Evolutionary conservation across 768 basidiomycete genomes (phyloP).

Genomic region (Candolleomyces efflorescens): DNA sequence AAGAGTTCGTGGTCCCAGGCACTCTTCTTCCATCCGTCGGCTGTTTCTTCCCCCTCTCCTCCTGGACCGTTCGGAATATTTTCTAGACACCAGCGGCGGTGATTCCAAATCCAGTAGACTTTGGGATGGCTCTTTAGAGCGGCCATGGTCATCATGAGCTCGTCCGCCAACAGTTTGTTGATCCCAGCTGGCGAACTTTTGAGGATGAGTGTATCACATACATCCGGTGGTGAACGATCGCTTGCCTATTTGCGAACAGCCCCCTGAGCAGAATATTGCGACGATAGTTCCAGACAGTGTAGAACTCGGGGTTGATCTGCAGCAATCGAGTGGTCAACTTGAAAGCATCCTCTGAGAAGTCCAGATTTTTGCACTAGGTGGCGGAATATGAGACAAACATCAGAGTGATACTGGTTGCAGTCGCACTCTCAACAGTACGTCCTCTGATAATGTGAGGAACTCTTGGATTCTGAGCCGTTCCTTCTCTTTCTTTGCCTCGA

Average conservation of each 20-base stretch:
- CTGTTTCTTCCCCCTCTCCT: slow-evolving; percentile 36
- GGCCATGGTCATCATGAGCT: slow-evolving; percentile 76
- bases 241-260: slow-evolving; percentile 64
- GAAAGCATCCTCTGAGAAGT: slow-evolving; percentile 73
- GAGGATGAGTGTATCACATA: slow-evolving; percentile 15
- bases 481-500: slow-evolving; percentile 62
- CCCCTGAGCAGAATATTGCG: slow-evolving; percentile 72
- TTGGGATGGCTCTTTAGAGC: slow-evolving; percentile 87
- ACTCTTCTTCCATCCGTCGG: slow-evolving; percentile 66
- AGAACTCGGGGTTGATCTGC: slow-evolving; percentile 89
- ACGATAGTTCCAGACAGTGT: slow-evolving; percentile 95
- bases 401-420: slow-evolving; percentile 1
- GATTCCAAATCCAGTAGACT: slow-evolving; percentile 99
- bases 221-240: background rate
- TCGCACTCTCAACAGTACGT: slow-evolving; percentile 59
- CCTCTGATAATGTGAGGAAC: slow-evolving; percentile 62
- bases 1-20: slow-evolving; percentile 85
- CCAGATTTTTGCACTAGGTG: slow-evolving; percentile 60
- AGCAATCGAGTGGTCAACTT: slow-evolving; percentile 74
- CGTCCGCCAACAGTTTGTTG: slow-evolving; percentile 61
- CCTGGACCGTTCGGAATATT: slow-evolving; percentile 75
- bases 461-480: slow-evolving; percentile 75
- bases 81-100: slow-evolving; percentile 92
- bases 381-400: background rate
- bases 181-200: slow-evolving; percentile 56